Conservation (phyloP, 163 green algal species). For the Chlorella variabilis region DNA sequence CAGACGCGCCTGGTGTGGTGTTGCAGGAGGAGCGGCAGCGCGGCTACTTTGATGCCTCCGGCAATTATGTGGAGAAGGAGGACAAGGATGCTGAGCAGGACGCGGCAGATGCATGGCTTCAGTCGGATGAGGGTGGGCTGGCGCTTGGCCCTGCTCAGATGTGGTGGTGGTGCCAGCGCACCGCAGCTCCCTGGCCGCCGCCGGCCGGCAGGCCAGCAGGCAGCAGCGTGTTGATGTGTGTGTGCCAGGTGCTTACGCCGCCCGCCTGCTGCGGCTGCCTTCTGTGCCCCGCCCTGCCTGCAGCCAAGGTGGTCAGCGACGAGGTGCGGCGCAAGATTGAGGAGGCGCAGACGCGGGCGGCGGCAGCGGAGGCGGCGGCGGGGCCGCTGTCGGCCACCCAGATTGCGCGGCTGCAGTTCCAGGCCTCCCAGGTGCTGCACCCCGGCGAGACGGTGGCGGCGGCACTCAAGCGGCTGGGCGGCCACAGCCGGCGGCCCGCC, state of each 20-base stretch:
- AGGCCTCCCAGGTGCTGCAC: slow-evolving; percentile 60
- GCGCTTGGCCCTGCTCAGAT: too few species aligned
- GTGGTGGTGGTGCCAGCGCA: too few species aligned
- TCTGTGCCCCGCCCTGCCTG: background rate
- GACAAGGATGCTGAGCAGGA: slow-evolving; percentile 66
- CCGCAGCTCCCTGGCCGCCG: too few species aligned
- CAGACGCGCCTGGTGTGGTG: too few species aligned
- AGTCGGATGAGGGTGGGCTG: slow-evolving; percentile 63
- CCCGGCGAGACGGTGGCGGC: slow-evolving; percentile 68
- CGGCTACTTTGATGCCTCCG: slow-evolving; percentile 79
- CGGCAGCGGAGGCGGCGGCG: slow-evolving; percentile 50
- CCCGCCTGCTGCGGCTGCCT: background rate
- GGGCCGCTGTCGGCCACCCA: slow-evolving; percentile 53
- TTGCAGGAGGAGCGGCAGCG: slow-evolving; percentile 68
- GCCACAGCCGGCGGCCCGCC: slow-evolving; percentile 26
- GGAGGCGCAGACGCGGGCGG: slow-evolving; percentile 39
- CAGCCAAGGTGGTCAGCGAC: slow-evolving; percentile 62
- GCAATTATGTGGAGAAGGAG: slow-evolving; percentile 76
- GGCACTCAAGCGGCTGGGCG: slow-evolving; percentile 71
- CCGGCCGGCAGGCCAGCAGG: too few species aligned
- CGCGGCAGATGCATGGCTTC: slow-evolving; percentile 76
- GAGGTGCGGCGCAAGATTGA: slow-evolving; percentile 59
- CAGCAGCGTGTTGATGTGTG: too few species aligned
- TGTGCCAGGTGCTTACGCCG: background rate
- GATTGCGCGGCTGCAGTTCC: slow-evolving; percentile 59